Base-by-base conservation (phyloP, 2,329 filamentous ascomycete species). In the Aspergillus tamarii region DNA sequence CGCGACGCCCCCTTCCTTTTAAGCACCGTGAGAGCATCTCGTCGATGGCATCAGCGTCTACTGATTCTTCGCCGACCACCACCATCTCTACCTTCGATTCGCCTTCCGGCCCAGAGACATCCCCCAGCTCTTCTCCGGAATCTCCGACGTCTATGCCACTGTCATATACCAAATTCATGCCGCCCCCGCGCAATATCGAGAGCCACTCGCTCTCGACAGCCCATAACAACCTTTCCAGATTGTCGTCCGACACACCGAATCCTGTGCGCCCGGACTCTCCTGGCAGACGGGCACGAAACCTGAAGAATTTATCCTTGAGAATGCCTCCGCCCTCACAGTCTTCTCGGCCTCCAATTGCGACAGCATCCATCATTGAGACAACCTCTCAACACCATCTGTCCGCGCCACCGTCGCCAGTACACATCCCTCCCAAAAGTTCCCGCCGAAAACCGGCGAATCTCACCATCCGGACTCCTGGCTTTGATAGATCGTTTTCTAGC, bases 41-140 rank as follows among this genome's bases (percentile, higher is more conserved):
- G 12, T 80, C 80, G 11, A 73, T 77, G 59, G 74, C 74, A n/a
- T 92, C 91, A 19, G 92, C 92, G 67, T 98, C 95, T 1, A 92
- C 92, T 48, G 94, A 97, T 73, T 97, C 94, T 26, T 98, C 94
- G 10, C 95, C 95, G 1, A 98, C 94, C 9, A 97, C 94, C 4
- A 97, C 94, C 2, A 87, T 95, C 57, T 97, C 93, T 7, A 97
- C 93, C 23, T 92, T 94, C 67, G 94, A 97, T 80, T 96, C 94
- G 6, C 94, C 93, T 10, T 92, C 93, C 34, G 85, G 95, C 56
- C 94, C 94, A 34, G 94, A 98, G 72, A 90, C 92, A 9, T 97
- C 94, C 6, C 93, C 95, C 3, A 94, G 91, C 59, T 93, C 94
- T 26, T 97, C 94, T 1, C 94, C 94, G 10, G 94, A 97, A 78